Conservation (phyloP, 1,284 basidiomycete genomes). For the Athelia sp. region DNA sequence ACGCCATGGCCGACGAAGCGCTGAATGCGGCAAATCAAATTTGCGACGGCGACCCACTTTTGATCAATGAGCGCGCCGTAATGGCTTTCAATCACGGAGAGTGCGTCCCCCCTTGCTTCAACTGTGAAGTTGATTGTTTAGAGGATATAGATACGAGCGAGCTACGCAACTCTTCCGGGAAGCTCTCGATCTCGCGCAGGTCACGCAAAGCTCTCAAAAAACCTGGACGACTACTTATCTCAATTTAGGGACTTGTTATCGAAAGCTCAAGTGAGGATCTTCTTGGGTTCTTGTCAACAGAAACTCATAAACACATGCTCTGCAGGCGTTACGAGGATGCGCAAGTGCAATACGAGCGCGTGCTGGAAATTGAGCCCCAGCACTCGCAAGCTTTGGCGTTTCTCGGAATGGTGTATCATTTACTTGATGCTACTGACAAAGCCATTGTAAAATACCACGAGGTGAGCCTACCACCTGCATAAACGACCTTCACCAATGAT, state of each 20-base stretch:
- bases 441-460: slow-evolving; percentile 89
- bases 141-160: slow-evolving; percentile 52
- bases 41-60: slow-evolving; percentile 83
- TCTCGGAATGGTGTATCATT: slow-evolving; percentile 80
- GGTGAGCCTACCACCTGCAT: slow-evolving; percentile 34
- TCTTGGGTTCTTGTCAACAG: neutral
- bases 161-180: slow-evolving; percentile 71
- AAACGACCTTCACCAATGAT: neutral
- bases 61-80: slow-evolving; percentile 91
- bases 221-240: slow-evolving; percentile 87
- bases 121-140: no score
- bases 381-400: slow-evolving; percentile 77
- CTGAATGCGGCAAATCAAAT: slow-evolving; percentile 76
- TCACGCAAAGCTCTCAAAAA: slow-evolving; percentile 79
- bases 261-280: slow-evolving; percentile 65
- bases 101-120: no score
- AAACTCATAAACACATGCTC: neutral
- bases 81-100: slow-evolving; percentile 84
- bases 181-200: slow-evolving; percentile 70
- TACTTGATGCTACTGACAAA: slow-evolving; percentile 64
- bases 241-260: slow-evolving; percentile 84
- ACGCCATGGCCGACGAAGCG: slow-evolving; percentile 81
- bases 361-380: slow-evolving; percentile 77
- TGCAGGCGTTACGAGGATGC: slow-evolving; percentile 68
- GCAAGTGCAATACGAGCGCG: slow-evolving; percentile 64